Base-by-base conservation (phyloP, 2,329 filamentous ascomycete genomes). In the Colletotrichum simmondsii region DNA sequence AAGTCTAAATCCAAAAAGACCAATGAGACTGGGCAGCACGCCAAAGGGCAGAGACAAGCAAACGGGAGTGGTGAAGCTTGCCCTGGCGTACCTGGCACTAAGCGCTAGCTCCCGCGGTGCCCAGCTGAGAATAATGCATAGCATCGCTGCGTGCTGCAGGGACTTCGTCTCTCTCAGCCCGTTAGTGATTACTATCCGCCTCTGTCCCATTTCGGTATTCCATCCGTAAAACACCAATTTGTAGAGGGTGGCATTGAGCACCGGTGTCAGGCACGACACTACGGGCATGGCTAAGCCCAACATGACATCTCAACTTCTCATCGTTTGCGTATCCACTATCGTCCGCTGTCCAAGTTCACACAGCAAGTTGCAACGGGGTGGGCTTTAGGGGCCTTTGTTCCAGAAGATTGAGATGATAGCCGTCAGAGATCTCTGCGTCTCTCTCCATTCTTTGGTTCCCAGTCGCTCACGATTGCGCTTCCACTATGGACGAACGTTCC, bases 71-170 rank as follows among this genome's bases (percentile, higher is more conserved):
- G n/a, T 35, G 59, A 73, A 71, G 71, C 61, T 65, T 73, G 71
- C 66, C 66, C 71, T 65, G 70, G 56, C 66, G 71, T 65, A 26
- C 66, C 66, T 71, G 71, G 56, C 60, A 73, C 66, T 73, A 73
- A 46, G 37, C 46, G 24, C 60, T 73, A 71, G 71, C 52, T 73
- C 66, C 71, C 71, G 71, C 3, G 37, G 37, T 42, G 37, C 42
- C 19, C 24, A 35, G 28, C 11, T 56, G 53, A 24, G 22, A 8
- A 3, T 42, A 5, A 46, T 60, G 66, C 66, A 32, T 65, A 60
- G 53, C 65, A 70, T 72, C 8, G 46, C 60, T 49, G 66, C 66
- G n/a, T 65, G n/a, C 70, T 64, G 70, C 60, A 69, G 54, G 70
- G 65, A 69, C 46, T 64, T 24, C 16, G 49, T 42, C 30, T 28